A percentile compares a stretch with the other conserved stretches of the same genome.
Conservation (phyloP, 768 basidiomycete genomes). For the Trametes cinnabarina region DNA sequence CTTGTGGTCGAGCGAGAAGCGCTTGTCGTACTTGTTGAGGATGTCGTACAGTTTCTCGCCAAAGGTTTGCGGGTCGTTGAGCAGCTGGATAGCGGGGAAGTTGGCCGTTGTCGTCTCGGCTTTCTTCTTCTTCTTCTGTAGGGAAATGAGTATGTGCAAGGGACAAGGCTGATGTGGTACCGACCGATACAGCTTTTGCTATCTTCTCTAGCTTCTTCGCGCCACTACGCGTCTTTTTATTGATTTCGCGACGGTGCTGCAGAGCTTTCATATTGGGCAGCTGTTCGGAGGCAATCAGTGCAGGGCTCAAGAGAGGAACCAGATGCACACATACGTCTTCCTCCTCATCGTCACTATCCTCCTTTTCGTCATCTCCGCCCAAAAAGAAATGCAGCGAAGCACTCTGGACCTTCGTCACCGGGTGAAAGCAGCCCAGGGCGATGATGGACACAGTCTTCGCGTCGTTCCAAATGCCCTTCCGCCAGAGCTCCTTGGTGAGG, state of each 20-base stretch:
- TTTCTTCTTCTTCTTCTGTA: conserved; percentile 36
- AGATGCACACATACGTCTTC: conserved; percentile 33
- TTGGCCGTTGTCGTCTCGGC: conserved; percentile 47
- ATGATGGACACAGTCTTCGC: conserved; percentile 91
- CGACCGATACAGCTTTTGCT: conserved; percentile 68
- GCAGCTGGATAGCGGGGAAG: conserved; percentile 88
- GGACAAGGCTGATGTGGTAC: conserved; percentile 3
- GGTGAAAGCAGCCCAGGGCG: conserved; percentile 89
- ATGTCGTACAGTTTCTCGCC: conserved; percentile 89
- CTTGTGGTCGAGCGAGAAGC: conserved; percentile 96
- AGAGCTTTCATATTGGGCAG: conserved; percentile 68
- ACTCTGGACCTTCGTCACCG: conserved; percentile 89
- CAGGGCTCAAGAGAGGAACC: background rate
- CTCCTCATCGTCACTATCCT: conserved; percentile 69
- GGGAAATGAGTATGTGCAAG: background rate
- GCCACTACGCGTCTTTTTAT: conserved; percentile 84
- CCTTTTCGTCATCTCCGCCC: conserved; percentile 76
- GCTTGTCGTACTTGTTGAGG: conserved; percentile 83
- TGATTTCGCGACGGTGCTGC: conserved; percentile 86
- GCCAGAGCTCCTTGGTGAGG: conserved; percentile 91
- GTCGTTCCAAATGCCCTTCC: conserved; percentile 90
- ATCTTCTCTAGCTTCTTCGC: conserved; percentile 79
- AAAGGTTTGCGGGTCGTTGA: conserved; percentile 95
- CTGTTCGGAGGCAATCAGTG: conserved; percentile 31
- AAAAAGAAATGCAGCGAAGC: conserved; percentile 96